Evolutionary conservation across 169 alveolate species (phyloP), one percentile per base, ranked within the genome.

Genomic region (Plasmodium adleri): DNA sequence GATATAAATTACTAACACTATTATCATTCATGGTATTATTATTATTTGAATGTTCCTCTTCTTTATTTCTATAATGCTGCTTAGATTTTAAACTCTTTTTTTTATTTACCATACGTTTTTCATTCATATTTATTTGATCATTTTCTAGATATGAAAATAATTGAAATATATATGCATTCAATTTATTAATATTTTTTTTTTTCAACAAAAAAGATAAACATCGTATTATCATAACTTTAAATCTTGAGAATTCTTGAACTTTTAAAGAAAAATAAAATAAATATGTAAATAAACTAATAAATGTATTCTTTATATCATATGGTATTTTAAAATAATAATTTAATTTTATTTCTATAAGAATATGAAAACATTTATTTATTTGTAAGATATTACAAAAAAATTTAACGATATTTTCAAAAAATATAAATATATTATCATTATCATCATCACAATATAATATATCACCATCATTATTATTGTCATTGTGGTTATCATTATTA

Each of bases 361-460:
- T 15, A 12, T 68, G 91, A 52, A 83, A 83, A 5, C 91, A 83
- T 13, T 83, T 83, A 49, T 83, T 83, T 5, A 83, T 83, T 54
- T 68, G 68, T 83, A 83, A 68, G 1, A 83, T 83, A 17, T 83
- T 83, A 68, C 91, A 83, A 68, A 83, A 83, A 47, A 83, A 83
- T 10, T 1, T 47, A 56, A 43, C 70, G 2, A 83, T 56, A 28
- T 58, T 56, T 62, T 83, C 62, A 58, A 83, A 83, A 39, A 59
- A 56, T n/a, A 1, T n/a, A 20, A 83, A 83, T 10, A 15, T 32
- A 43, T 68, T 9, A n/a, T 68, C 72, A 7, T 22, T 50, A 6
- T 39, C 26, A 39, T 63, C 47, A 80, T 43, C 32, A n/a, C n/a
- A 68, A 15, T 50, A 56, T 6, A 56, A 20, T 20, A 20, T 20